Percentiles rank a stretch among this genome's conserved stretches.
Evolutionary conservation across 139 green algal genomes (phyloP).

Genomic region (Chlamydomonas eustigma): DNA sequence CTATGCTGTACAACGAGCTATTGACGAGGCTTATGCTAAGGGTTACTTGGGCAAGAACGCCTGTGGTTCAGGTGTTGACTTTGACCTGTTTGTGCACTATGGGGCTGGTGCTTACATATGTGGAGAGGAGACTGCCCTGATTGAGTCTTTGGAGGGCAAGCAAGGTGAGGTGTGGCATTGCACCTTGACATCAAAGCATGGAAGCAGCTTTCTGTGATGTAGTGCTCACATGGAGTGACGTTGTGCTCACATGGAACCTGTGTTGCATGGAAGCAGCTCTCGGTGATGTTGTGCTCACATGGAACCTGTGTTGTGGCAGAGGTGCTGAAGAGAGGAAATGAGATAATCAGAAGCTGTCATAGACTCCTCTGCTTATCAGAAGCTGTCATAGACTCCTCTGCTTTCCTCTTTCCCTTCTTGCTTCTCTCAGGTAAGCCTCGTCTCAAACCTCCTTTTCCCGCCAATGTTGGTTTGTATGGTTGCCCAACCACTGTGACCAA

Average conservation of each 20-base stretch:
- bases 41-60: conserved; percentile 92
- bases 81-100: conserved; percentile 92
- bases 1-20: conserved; percentile 65
- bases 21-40: conserved; percentile 83
- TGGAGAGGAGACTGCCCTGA: conserved; percentile 96
- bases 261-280: too few relatives aligned
- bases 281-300: too few relatives aligned
- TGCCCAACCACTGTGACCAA: conserved; percentile 97
- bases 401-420: too few relatives aligned
- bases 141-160: conserved; percentile 96
- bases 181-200: too few relatives aligned
- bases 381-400: too few relatives aligned
- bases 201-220: neutral
- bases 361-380: too few relatives aligned
- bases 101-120: conserved; percentile 98
- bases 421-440: conserved; percentile 81
- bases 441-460: conserved; percentile 96
- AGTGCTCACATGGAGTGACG: too few relatives aligned
- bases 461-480: conserved; percentile 93
- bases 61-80: conserved; percentile 89
- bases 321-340: too few relatives aligned
- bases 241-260: too few relatives aligned
- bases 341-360: too few relatives aligned
- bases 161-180: conserved; percentile 44
- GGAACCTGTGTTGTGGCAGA: too few relatives aligned